Evolutionary conservation across 148 eudicot genomes (phyloP), one percentile per base, ranked within the genome.

Genomic region (Oxyria digyna): DNA sequence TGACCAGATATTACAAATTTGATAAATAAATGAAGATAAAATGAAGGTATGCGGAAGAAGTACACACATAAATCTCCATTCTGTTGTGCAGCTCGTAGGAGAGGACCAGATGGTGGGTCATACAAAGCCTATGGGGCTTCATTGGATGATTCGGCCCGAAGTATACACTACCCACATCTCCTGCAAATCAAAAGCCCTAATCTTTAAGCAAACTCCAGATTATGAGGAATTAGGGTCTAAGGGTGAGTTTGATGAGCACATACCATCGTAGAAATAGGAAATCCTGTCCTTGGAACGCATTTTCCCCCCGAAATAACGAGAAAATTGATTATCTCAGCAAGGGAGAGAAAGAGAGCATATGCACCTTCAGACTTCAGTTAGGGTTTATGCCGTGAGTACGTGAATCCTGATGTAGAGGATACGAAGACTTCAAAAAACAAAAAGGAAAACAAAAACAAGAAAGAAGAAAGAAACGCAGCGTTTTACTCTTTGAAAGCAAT

Each of bases 131-230:
- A 62, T 94, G 98, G 48, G 98, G 98, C 74, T 94, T 94, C 98
- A 94, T 94, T 27, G 98, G 98, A 72, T 94, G 98, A 45, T 90
- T 94, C 4, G 98, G 97, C 71, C 98, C 98, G 62, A 94, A 94
- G 77, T 94, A 90, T 6, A 94, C 96, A 42, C 78, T 94, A 4
- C 98, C 98, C 38, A 88, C 97, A 76, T 94, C 98, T 70, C 98
- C 98, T 94, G 86, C 79, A 78, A 72, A 29, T 12, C 67, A 40
- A 50, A 52, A 59, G 37, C 37, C 65, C 65, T 31, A 13, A 59
- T 59, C 65, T 14, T 59, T 59, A 38, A 54, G 12, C 62, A 54
- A n/a, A 54, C 31, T 54, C 31, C 62, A 54, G n/a, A 54, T 31
- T 24, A 23, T 6, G 27, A 8, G 26, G 21, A 49, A 49, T 18